Percentiles rank a stretch among this genome's conserved stretches.
phyloP scores from a whole-genome alignment of 2,329 filamentous ascomycete genomes.

The Elsinoe fawcettii region DNA sequence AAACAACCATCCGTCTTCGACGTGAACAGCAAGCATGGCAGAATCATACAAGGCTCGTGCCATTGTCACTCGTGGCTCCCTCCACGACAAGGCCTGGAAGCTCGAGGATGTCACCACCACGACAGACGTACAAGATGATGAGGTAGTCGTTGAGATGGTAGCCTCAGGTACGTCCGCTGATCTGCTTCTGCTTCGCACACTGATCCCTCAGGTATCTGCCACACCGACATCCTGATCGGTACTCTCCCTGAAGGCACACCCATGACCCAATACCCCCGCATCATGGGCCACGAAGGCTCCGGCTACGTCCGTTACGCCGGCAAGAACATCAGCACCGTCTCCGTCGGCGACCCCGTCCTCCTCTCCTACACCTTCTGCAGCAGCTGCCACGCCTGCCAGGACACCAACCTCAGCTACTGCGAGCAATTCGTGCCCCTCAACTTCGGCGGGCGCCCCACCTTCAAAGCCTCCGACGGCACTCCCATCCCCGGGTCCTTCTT shows the following conservation, averaged over 20 bases:
- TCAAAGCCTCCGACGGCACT: constrained; percentile 21
- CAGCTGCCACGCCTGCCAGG: constrained; percentile 42
- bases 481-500: constrained; percentile 39
- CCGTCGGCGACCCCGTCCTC: constrained; percentile 41
- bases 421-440: constrained; percentile 42
- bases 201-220: constrained; percentile 41
- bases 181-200: not conserved
- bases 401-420: constrained; percentile 43
- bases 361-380: constrained; percentile 43
- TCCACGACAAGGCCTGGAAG: constrained; percentile 34
- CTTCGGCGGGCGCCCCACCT: constrained; percentile 26
- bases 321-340: constrained; percentile 34
- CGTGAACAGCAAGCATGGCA: not conserved
- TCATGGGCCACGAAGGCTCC: constrained; percentile 47
- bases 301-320: constrained; percentile 44
- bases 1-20: not conserved
- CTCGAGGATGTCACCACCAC: constrained; percentile 31
- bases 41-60: constrained; percentile 25
- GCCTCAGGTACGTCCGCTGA: constrained; percentile 27
- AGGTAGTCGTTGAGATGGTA: constrained; percentile 47
- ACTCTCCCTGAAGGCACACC: constrained; percentile 29
- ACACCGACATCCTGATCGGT: constrained; percentile 46
- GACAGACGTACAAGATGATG: constrained; percentile 35
- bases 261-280: constrained; percentile 38
- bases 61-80: constrained; percentile 34